A percentile compares a stretch with the other conserved stretches of the same genome.
phyloP scores from a whole-genome alignment of 192 early-diverging fungal genomes.

The Obelidium mucronatum region DNA sequence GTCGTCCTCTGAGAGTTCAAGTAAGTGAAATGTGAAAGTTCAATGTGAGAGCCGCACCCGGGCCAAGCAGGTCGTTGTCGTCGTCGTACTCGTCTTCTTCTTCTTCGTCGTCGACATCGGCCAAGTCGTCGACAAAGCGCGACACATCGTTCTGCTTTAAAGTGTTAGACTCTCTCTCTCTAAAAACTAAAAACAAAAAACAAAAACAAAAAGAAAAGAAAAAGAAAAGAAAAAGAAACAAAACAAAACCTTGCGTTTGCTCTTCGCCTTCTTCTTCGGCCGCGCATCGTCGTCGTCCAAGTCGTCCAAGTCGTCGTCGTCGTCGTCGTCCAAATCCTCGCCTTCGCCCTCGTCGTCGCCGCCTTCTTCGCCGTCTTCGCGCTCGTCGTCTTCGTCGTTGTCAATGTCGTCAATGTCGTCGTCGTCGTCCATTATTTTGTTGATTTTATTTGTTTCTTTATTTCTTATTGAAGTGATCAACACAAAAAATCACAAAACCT shows the following conservation, averaged over 20 bases:
- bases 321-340: conserved; percentile 70
- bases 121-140: conserved; percentile 75
- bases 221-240: background rate
- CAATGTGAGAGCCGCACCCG: background rate
- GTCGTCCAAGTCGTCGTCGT: conserved; percentile 80
- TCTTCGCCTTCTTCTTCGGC: background rate
- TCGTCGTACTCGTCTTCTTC: conserved; percentile 75
- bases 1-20: conserved; percentile 61
- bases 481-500: conserved; percentile 19
- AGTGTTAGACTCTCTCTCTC: too few relatives aligned
- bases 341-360: conserved; percentile 27
- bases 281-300: conserved; percentile 67
- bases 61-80: conserved; percentile 54
- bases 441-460: too few relatives aligned
- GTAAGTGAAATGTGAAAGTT: background rate
- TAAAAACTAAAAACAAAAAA: background rate
- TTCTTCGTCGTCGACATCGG: conserved; percentile 78
- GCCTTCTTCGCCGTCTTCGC: conserved; percentile 31
- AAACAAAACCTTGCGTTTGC: too few relatives aligned
- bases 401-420: conserved; percentile 15
- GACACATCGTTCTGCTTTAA: too few relatives aligned
- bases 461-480: background rate
- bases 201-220: conserved; percentile 1
- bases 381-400: conserved; percentile 33
- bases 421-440: conserved; percentile 7